These are phyloP conservation scores for Neoarthrinium moseri DNA, from an alignment of 2,329 filamentous ascomycete genomes.

Conservation along the genomic window DNA sequence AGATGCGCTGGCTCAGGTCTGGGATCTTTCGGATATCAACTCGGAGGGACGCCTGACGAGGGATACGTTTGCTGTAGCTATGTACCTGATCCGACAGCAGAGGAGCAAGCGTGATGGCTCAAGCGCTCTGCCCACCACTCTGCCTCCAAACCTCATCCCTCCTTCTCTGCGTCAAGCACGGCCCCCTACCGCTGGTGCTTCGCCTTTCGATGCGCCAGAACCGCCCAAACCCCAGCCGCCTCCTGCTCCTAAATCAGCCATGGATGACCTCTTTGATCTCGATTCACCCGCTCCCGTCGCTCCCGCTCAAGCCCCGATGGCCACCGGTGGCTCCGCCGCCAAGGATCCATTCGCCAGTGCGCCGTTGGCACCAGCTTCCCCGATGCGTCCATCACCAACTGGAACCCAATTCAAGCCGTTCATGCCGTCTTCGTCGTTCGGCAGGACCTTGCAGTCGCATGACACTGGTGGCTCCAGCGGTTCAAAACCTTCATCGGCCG, in stretches of 20 bases:
- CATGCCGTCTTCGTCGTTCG: slow-evolving; percentile 88
- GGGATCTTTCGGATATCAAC: slow-evolving; percentile 94
- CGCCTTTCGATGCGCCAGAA: slow-evolving; percentile 49
- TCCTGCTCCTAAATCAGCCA: slow-evolving; percentile 67
- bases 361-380: slow-evolving; percentile 51
- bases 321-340: slow-evolving; percentile 70
- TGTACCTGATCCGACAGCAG: slow-evolving; percentile 94
- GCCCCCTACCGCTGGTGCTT: slow-evolving; percentile 44
- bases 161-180: slow-evolving; percentile 74
- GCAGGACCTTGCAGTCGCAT: slow-evolving; percentile 75
- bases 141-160: slow-evolving; percentile 81
- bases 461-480: slow-evolving; percentile 64
- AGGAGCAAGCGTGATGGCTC: slow-evolving; percentile 66
- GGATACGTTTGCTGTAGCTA: slow-evolving; percentile 95
- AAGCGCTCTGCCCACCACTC: slow-evolving; percentile 65
- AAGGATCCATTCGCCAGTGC: slow-evolving; percentile 63
- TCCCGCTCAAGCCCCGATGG: slow-evolving; percentile 60
- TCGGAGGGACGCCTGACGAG: slow-evolving; percentile 80
- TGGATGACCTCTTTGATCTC: slow-evolving; percentile 91
- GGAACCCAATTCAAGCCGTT: slow-evolving; percentile 79
- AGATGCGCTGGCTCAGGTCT: slow-evolving; percentile 88
- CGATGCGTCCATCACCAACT: slow-evolving; percentile 46
- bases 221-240: slow-evolving; percentile 30
- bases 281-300: slow-evolving; percentile 61
- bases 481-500: slow-evolving; percentile 43